These are phyloP conservation scores for Alternaria panax DNA, from an alignment of 2,329 filamentous ascomycete species.

Conservation along the genomic window DNA sequence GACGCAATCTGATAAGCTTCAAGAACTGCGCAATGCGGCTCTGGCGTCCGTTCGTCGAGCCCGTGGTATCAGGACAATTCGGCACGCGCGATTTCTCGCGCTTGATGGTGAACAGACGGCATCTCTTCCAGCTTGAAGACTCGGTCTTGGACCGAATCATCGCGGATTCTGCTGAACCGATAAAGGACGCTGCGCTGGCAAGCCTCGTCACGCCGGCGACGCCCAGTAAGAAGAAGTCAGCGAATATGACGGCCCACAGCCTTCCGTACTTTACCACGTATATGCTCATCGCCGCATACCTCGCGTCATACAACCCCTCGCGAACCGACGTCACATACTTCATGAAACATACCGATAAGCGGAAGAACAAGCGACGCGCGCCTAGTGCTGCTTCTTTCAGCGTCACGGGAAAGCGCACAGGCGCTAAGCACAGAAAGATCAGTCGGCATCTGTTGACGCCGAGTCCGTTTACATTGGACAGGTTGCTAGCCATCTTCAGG, in stretches of 20 bases:
- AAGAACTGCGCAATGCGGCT: conserved; percentile 73
- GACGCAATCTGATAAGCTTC: conserved; percentile 79
- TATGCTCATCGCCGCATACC: conserved; percentile 77
- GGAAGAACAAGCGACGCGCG: conserved; percentile 55
- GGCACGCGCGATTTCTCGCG: conserved; percentile 82
- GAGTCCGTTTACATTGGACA: conserved; percentile 77
- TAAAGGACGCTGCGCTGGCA: neutral
- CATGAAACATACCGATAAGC: conserved; percentile 69
- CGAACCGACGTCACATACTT: conserved; percentile 78
- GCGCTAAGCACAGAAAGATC: conserved; percentile 71
- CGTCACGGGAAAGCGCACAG: conserved; percentile 18
- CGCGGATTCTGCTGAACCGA: conserved; percentile 1
- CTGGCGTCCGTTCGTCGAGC: conserved; percentile 85
- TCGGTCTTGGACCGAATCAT: conserved; percentile 70
- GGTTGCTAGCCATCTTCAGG: conserved; percentile 78
- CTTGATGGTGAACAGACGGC: conserved; percentile 74
- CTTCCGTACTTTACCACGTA: conserved; percentile 77
- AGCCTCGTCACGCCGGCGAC: conserved; percentile 6
- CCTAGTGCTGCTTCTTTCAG: conserved; percentile 25
- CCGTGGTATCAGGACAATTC: conserved; percentile 76
- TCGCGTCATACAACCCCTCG: conserved; percentile 80
- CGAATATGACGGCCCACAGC: conserved; percentile 50
- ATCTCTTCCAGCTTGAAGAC: conserved; percentile 76
- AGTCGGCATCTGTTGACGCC: conserved; percentile 78
- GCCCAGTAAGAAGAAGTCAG: conserved; percentile 22